These are phyloP conservation scores for Alisma plantagoaquatica DNA, from an alignment of 106 monocot species.

Conservation along the genomic window DNA sequence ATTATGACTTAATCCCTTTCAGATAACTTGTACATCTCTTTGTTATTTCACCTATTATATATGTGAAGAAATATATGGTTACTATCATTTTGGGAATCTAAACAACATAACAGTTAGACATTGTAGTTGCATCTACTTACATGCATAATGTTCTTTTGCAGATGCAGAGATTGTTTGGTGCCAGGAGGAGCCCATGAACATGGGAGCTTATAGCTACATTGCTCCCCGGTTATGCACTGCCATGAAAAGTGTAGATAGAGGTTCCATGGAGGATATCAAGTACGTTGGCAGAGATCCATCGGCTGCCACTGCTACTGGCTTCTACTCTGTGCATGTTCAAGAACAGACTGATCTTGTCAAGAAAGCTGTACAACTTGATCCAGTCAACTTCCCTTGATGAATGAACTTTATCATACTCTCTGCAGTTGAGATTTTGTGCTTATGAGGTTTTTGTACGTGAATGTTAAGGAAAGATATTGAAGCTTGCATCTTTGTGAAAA, in stretches of 20 bases:
- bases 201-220: constrained; percentile 26
- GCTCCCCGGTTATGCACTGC: constrained; percentile 20
- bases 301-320: constrained; percentile 25
- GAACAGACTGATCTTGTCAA: constrained; percentile 26
- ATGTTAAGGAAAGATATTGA: too few relatives aligned
- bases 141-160: background rate
- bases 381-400: constrained; percentile 11
- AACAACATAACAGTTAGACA: too few relatives aligned
- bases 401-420: too few relatives aligned
- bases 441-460: too few relatives aligned
- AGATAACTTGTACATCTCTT: too few relatives aligned
- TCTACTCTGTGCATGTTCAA: constrained; percentile 13
- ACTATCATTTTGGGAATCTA: too few relatives aligned
- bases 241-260: constrained; percentile 14
- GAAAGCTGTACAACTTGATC: constrained; percentile 17
- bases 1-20: too few relatives aligned
- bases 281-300: constrained; percentile 20
- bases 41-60: too few relatives aligned
- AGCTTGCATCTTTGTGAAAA: too few relatives aligned
- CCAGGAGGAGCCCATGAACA: constrained; percentile 34
- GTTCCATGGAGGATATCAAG: constrained; percentile 15
- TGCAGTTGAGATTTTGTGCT: too few relatives aligned
- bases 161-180: constrained; percentile 33
- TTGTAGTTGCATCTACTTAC: too few relatives aligned
- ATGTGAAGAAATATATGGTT: too few relatives aligned